phyloP scores from a whole-genome alignment of 1,139 yeast species.

The Kluyveromyces marxianus region DNA sequence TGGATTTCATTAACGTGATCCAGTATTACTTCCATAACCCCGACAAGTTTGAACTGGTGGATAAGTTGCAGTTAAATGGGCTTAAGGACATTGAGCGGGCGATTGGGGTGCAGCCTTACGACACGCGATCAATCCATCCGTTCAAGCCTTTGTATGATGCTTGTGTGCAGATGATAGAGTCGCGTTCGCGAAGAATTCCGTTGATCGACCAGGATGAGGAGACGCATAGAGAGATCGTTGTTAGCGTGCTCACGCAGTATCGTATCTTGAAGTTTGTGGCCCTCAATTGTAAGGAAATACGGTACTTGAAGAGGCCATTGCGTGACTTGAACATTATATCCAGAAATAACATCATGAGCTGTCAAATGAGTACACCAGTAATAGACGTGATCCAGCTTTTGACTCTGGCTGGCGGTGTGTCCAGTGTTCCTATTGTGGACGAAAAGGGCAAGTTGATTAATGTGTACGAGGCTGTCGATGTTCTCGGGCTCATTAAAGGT shows the following conservation, averaged over 20 bases:
- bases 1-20: slow-evolving; percentile 90
- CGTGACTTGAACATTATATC: slow-evolving; percentile 62
- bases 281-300: slow-evolving; percentile 89
- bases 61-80: slow-evolving; percentile 78
- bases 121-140: slow-evolving; percentile 86
- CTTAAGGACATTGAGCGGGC: slow-evolving; percentile 79
- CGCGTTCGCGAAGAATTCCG: slow-evolving; percentile 90
- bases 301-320: slow-evolving; percentile 72
- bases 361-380: slow-evolving; percentile 88
- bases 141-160: slow-evolving; percentile 88
- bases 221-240: slow-evolving; percentile 89
- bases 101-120: slow-evolving; percentile 82
- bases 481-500: slow-evolving; percentile 84
- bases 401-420: slow-evolving; percentile 64
- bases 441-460: slow-evolving; percentile 67
- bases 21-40: slow-evolving; percentile 90
- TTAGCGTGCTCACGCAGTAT: slow-evolving; percentile 91
- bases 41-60: slow-evolving; percentile 84
- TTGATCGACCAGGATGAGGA: slow-evolving; percentile 90
- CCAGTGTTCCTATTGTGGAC: slow-evolving; percentile 90
- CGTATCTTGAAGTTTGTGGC: slow-evolving; percentile 94
- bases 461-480: slow-evolving; percentile 95
- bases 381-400: slow-evolving; percentile 84
- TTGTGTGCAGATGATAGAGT: slow-evolving; percentile 82
- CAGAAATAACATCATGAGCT: slow-evolving; percentile 57